Evolutionary conservation across 2,329 filamentous ascomycete species (phyloP).

Genomic region (Cryphonectria naterciae): DNA sequence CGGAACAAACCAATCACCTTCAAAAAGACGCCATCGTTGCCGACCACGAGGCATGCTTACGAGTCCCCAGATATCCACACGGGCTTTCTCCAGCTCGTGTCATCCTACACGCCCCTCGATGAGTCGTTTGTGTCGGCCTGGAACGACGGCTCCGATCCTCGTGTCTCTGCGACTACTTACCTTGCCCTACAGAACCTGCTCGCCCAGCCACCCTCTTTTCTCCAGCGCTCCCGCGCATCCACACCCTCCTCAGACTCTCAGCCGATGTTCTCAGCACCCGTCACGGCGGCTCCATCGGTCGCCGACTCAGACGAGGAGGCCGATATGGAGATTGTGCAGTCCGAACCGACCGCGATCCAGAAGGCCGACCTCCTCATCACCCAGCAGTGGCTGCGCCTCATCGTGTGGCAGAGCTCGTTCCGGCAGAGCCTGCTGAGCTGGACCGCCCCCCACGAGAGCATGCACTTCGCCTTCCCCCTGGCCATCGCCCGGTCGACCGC

Average conservation of each 20-base stretch:
- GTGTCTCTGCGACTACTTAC: constrained; percentile 41
- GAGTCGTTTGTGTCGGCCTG: constrained; percentile 66
- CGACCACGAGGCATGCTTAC: constrained; percentile 54
- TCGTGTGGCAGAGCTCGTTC: constrained; percentile 75
- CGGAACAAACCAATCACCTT: constrained; percentile 66
- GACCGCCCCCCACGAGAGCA: constrained; percentile 59
- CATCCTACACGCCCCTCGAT: constrained; percentile 65
- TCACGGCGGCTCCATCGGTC: constrained; percentile 23
- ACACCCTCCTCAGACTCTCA: constrained; percentile 36
- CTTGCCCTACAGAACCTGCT: constrained; percentile 42
- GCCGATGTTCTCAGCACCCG: constrained; percentile 30
- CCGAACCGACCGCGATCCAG: constrained; percentile 63
- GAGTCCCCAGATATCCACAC: constrained; percentile 57
- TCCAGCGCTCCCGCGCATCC: constrained; percentile 32
- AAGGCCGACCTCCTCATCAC: constrained; percentile 71
- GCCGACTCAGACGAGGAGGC: constrained; percentile 36
- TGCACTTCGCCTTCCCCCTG: constrained; percentile 65
- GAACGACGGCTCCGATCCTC: constrained; percentile 58
- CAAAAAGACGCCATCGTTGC: constrained; percentile 60
- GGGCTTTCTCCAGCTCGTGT: constrained; percentile 64
- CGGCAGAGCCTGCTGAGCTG: constrained; percentile 67
- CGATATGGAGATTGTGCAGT: constrained; percentile 52
- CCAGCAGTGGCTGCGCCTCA: constrained; percentile 71
- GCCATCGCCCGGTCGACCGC: constrained; percentile 64
- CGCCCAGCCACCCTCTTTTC: constrained; percentile 39